A percentile compares a stretch with the other conserved stretches of the same genome.
These are phyloP conservation scores for Clonostachys solani DNA, from an alignment of 2,329 filamentous ascomycete species.

Conservation along the genomic window DNA sequence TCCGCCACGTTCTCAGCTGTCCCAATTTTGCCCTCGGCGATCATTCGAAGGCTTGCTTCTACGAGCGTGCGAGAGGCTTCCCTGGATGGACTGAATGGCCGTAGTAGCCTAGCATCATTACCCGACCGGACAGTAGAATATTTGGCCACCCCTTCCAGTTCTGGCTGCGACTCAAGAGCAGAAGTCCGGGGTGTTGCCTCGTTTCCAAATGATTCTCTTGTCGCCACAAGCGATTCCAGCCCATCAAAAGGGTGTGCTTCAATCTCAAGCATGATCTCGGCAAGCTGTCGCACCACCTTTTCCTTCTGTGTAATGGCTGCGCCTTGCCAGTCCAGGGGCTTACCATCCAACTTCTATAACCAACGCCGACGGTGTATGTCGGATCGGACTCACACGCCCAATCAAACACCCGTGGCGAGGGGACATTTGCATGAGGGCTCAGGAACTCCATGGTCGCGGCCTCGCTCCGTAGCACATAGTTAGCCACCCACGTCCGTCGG, in stretches of 20 bases:
- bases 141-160: constrained; percentile 1
- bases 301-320: constrained; percentile 21
- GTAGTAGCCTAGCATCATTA: constrained; percentile 6
- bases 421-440: constrained; percentile 20
- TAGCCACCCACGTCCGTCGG: neutral
- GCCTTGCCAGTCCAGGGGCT: constrained; percentile 25
- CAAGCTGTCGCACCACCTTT: constrained; percentile 29
- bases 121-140: neutral
- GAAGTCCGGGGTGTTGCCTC: constrained; percentile 11
- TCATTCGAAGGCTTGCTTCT: constrained; percentile 20
- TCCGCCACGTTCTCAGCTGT: too few relatives aligned
- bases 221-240: neutral
- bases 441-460: constrained; percentile 34
- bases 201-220: neutral
- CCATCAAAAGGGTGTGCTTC: constrained; percentile 24
- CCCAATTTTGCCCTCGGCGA: constrained; percentile 20
- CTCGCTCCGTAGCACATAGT: constrained; percentile 20
- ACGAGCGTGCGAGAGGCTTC: constrained; percentile 26
- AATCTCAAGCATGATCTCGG: constrained; percentile 31
- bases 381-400: constrained; percentile 18
- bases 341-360: constrained; percentile 34
- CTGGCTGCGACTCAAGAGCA: constrained; percentile 15
- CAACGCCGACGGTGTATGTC: constrained; percentile 26
- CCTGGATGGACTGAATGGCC: constrained; percentile 25
- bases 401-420: constrained; percentile 29